These are phyloP conservation scores for Mariannaea sp. DNA, from an alignment of 2,329 filamentous ascomycete species.

Conservation along the genomic window DNA sequence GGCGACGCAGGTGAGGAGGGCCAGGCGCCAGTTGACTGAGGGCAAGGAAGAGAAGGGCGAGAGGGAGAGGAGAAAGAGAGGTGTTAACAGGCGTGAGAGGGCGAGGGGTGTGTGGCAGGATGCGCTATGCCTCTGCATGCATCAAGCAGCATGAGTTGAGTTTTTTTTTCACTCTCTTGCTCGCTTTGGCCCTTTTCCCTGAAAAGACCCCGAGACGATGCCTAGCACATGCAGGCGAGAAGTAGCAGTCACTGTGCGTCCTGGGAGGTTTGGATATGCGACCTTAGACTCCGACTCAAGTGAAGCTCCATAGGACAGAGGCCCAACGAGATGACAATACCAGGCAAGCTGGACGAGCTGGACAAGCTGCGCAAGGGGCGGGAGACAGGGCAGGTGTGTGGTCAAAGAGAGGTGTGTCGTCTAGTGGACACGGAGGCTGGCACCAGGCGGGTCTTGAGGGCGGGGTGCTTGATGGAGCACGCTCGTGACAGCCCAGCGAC, in stretches of 20 bases:
- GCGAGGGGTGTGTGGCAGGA: constrained; percentile 28
- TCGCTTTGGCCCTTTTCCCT: constrained; percentile 25
- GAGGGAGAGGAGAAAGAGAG: constrained; percentile 20
- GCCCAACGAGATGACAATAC: constrained; percentile 21
- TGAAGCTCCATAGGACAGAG: constrained; percentile 25
- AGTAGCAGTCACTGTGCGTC: constrained; percentile 24
- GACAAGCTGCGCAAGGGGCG: constrained; percentile 19
- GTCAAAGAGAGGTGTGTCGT: constrained; percentile 32
- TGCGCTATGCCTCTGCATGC: constrained; percentile 37
- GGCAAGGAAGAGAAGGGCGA: constrained; percentile 3
- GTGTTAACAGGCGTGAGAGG: constrained; percentile 18
- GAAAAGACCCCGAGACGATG: constrained; percentile 27
- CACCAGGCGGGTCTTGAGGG: constrained; percentile 39
- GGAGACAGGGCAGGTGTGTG: constrained; percentile 27
- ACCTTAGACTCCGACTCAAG: constrained; percentile 16
- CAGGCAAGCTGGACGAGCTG: constrained; percentile 21
- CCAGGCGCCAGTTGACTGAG: constrained; percentile 12
- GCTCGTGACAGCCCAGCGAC: constrained; percentile 40
- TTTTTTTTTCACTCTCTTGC: constrained; percentile 25
- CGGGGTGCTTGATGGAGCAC: constrained; percentile 41
- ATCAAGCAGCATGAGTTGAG: constrained; percentile 36
- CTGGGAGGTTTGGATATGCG: constrained; percentile 27
- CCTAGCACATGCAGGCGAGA: constrained; percentile 36
- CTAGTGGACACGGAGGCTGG: constrained; percentile 36
- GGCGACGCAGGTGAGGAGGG: constrained; percentile 35